A percentile compares a stretch with the other conserved stretches of the same genome.
phyloP scores from a whole-genome alignment of 331 rosid species.

The Telfairia occidentalis region DNA sequence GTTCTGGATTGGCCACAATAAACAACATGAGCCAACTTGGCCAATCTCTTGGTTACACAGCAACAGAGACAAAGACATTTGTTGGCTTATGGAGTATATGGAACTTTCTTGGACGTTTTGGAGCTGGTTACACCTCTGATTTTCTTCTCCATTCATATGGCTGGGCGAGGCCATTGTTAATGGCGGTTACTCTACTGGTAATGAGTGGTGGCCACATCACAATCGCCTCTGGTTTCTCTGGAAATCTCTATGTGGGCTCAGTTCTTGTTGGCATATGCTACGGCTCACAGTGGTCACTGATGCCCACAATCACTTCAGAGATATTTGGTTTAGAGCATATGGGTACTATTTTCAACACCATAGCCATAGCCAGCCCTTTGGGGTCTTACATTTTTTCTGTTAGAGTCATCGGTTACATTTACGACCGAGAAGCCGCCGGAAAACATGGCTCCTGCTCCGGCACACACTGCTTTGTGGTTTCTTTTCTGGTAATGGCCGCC shows the following conservation, averaged over 20 bases:
- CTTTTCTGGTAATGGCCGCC: constrained; percentile 65
- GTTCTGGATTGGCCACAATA: constrained; percentile 69
- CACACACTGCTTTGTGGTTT: constrained; percentile 53
- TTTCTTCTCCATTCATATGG: constrained; percentile 52
- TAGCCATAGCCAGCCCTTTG: constrained; percentile 66
- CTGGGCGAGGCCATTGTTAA: constrained; percentile 65
- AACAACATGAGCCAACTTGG: constrained; percentile 94
- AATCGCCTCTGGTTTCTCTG: constrained; percentile 56
- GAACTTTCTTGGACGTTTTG: constrained; percentile 91
- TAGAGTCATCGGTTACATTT: constrained; percentile 65
- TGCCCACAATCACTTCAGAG: constrained; percentile 85
- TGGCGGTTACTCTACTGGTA: constrained; percentile 36
- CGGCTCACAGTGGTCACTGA: constrained; percentile 86
- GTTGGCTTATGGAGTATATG: constrained; percentile 91
- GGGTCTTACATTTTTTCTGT: constrained; percentile 92
- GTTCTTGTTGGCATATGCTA: constrained; percentile 70
- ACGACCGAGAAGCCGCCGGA: constrained; percentile 42
- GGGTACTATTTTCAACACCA: constrained; percentile 85
- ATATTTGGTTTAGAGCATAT: constrained; percentile 72
- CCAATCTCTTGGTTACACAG: constrained; percentile 62
- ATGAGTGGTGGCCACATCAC: constrained; percentile 62
- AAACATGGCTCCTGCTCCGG: constrained; percentile 47
- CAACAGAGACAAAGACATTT: constrained; percentile 39
- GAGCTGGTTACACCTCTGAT: constrained; percentile 75
- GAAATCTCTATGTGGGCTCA: constrained; percentile 69